These are phyloP conservation scores for Canavalia gladiata DNA, from an alignment of 306 rosid genomes.

Conservation along the genomic window DNA sequence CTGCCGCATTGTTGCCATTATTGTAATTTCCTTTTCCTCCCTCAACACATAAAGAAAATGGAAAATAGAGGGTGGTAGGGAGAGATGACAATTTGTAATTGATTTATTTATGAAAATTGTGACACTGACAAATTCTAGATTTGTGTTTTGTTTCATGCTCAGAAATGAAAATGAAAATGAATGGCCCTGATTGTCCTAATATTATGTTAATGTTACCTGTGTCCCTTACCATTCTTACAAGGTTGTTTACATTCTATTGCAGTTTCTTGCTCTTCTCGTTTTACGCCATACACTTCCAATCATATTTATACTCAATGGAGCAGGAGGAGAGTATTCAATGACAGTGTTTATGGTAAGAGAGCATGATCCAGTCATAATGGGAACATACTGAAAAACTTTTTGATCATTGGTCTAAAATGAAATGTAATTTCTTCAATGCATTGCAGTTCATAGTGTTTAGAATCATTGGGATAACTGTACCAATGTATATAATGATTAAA, in stretches of 20 bases:
- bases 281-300: constrained; percentile 79
- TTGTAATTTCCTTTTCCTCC: constrained; percentile 59
- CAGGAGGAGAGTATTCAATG: constrained; percentile 59
- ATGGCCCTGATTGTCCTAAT: not conserved
- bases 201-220: not conserved
- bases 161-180: not conserved
- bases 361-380: not conserved
- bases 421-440: not conserved
- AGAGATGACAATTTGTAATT: not conserved
- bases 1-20: constrained; percentile 72
- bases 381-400: constrained; percentile 3
- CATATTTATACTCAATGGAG: constrained; percentile 63
- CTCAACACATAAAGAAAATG: not conserved
- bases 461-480: constrained; percentile 70
- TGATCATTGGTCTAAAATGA: not conserved
- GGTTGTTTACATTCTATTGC: constrained; percentile 46
- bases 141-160: not conserved
- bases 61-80: not conserved
- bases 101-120: not conserved
- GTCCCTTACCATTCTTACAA: constrained; percentile 9
- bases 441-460: constrained; percentile 71
- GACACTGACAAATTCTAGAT: not conserved
- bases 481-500: constrained; percentile 65
- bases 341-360: constrained; percentile 64
- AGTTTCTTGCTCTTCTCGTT: constrained; percentile 78